These are phyloP conservation scores for Boletus huronensis DNA, from an alignment of 768 basidiomycete genomes.

Conservation along the genomic window DNA sequence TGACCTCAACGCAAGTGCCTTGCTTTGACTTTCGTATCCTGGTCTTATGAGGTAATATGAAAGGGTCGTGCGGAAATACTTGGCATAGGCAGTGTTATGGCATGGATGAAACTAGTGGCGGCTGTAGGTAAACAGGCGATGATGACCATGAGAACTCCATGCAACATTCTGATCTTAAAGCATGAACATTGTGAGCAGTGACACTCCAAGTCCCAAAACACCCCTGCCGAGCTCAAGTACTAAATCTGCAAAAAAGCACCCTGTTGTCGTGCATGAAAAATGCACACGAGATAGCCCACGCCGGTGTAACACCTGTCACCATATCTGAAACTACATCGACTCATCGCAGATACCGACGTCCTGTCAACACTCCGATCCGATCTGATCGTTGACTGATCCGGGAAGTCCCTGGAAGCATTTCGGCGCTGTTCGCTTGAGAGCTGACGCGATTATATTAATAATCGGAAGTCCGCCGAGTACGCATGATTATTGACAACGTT, in stretches of 20 bases:
- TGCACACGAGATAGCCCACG: too few relatives aligned
- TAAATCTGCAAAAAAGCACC: too few relatives aligned
- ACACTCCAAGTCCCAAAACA: too few relatives aligned
- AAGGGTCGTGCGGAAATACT: background rate
- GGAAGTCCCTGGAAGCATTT: background rate
- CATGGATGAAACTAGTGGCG: background rate
- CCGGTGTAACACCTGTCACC: too few relatives aligned
- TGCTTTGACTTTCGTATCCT: background rate
- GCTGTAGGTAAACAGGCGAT: too few relatives aligned
- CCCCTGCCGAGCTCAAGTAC: too few relatives aligned
- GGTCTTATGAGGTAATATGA: background rate
- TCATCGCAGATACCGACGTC: too few relatives aligned
- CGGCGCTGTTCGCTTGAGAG: conserved; percentile 1
- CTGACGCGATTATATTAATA: too few relatives aligned
- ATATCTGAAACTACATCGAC: too few relatives aligned
- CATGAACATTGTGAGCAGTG: too few relatives aligned
- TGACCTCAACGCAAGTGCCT: background rate
- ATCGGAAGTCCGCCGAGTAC: background rate
- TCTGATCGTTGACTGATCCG: background rate
- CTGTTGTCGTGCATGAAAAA: background rate
- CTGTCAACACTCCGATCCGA: background rate
- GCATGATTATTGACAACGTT: background rate
- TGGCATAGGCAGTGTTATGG: too few relatives aligned
- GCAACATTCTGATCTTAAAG: too few relatives aligned
- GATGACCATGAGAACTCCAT: background rate